Base-by-base conservation (phyloP, 1,284 basidiomycete genomes). In the Pseudozyma sp. region DNA sequence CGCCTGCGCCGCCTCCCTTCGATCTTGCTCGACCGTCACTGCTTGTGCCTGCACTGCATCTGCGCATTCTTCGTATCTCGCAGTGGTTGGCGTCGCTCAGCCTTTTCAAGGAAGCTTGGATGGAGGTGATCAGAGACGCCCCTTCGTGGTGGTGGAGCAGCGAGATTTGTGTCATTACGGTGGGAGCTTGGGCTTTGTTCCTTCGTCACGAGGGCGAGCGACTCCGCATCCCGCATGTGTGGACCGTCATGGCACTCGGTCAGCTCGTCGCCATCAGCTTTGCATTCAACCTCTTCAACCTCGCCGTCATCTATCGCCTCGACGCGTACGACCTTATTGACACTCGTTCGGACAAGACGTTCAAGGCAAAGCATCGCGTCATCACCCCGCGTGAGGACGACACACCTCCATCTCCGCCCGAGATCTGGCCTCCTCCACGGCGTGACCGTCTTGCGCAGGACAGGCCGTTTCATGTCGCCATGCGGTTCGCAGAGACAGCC, bases 141-240 rank as follows among this genome's bases (percentile, higher is more conserved):
- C 67, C 87, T 19, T 89, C 88, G 53, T 92, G 90, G 90, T 92
- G 90, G 90, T 91, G 90, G 90, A 90, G 88, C 74, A 89, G 90
- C 77, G 90, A 90, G 80, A 86, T 92, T 31, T 92, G 90, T 81
- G 84, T 90, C 11, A 90, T 89, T 84, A 91, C 91, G 2, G 88
- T 88, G 3, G 89, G 89, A 0, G 84, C 88, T 34, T 90, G 90
- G 87, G 89, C 89, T 0, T 85, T 89, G 0, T 87, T 91, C 59
- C 81, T 92, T 6, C 87, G 86, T 40, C 84, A 85, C 7, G 87
- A 91, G 86, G 89, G 88, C 34, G 83, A 84, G 40, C 84, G 86
- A 39, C 81, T 87, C 45, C 81, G 84, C n/a, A 86, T 91, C 64
- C 88, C 87, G 66, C 86, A 88, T 63, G 74, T 89, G 0, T 90